Base-by-base conservation (phyloP, 225 moss, liverwort and hornwort genomes). In the Asterella californica region DNA sequence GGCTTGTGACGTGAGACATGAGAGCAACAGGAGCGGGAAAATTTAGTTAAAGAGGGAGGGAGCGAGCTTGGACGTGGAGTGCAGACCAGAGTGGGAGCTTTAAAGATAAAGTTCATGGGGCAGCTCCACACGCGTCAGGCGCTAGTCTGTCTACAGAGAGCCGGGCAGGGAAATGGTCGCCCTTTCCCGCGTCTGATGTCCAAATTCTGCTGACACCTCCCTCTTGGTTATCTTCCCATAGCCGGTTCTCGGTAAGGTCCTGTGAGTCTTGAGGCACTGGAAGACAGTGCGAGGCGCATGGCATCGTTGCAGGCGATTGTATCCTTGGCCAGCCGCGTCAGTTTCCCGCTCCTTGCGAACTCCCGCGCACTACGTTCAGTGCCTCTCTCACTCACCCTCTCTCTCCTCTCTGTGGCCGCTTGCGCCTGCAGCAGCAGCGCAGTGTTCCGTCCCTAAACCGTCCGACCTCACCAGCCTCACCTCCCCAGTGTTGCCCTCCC, bases 101-200 rank as follows among this genome's bases (percentile, higher is more conserved):
- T 76, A 76, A 76, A 76, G 77, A 77, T 77, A 77, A 62, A 77
- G 63, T 47, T 76, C 76, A 73, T 61, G 75, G 38, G 60, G 76
- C 59, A 76, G 60, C 77, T 65, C n/a, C n/a, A 64, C 77, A 77
- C 77, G 77, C 46, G 77, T 63, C 77, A 65, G 62, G 8, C 25
- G 63, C 46, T 45, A 14, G 34, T 48, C 63, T 64, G 2, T 30
- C 63, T 6, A 71, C 33, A 1, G 25, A 37, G 45, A 27, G 38
- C 17, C 76, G 76, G 76, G 59, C 76, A 60, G 63, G n/a, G 64
- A 37, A n/a, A 17, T 42, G 63, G 14, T 63, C 4, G 38, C 27
- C 45, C 27, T 77, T 77, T 77, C 77, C 77, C 77, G 77, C 77
- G 63, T 34, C 77, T 21, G 25, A 14, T 32, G 62, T 77, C 77